Evolutionary conservation across 2,329 filamentous ascomycete species (phyloP), one percentile per base, ranked within the genome.

Genomic region (Thelonectria blattea): DNA sequence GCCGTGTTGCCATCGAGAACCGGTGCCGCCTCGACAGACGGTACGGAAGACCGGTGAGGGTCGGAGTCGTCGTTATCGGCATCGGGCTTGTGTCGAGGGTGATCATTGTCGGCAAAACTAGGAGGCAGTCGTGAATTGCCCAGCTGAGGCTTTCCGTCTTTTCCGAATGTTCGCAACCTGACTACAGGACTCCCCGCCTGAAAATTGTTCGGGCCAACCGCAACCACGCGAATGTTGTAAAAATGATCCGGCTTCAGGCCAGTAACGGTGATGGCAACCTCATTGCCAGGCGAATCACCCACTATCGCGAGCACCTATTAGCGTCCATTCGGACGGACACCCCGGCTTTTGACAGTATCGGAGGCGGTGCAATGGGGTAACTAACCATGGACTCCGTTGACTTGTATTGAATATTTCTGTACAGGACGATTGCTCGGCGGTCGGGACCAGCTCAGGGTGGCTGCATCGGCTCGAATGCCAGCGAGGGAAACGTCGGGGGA

Each of bases 171-270:
- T 68, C 91, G 87, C 56, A 99, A 82, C 56, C 95, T 90, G 65
- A 98, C 88, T 39, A 96, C 87, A 5, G 88, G 84, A 74, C 95
- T 97, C 39, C 92, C 91, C 1, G 93, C 92, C 72, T 96, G 92
- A 71, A 98, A 98, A 75, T 95, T 96, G 68, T 93, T 92, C 30
- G 90, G 87, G 50, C 94, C 96, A 55, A 97, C 90, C 41, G 94
- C 92, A 67, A 97, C 91, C 55, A 98, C 92, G 61, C 94, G 90
- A 27, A 99, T 89, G 66, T 96, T 96, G 78, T 98, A 98, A 71
- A 93, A 96, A 70, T 91, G 91, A 65, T 90, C 88, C 0, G 95
- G 93, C 69, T 90, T 89, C 8, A 99, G 82, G 41, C 93, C 92
- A 32, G 91, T 93, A 56, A 99, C 93, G 47, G 91, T 93, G 54